Conservation (phyloP, 148 eudicot genomes). For the Vaccinium darrowii region DNA sequence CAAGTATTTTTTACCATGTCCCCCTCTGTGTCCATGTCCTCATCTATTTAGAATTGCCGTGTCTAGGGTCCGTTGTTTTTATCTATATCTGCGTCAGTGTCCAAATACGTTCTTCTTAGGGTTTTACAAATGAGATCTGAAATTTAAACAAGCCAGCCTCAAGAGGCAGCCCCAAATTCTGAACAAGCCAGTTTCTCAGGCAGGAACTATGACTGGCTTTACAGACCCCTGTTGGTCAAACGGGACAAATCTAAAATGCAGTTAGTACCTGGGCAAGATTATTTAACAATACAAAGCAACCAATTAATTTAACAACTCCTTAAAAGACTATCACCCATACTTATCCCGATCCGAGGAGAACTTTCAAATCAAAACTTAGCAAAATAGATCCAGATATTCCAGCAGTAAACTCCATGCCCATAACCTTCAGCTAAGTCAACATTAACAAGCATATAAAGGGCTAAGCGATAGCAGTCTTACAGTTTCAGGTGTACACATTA, state of each 20-base stretch:
- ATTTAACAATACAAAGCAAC: neutral
- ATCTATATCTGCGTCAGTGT: too few relatives aligned
- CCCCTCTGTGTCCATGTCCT: too few relatives aligned
- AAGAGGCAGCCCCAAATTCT: neutral
- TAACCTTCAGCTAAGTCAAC: neutral
- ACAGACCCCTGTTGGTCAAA: neutral
- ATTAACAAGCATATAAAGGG: neutral
- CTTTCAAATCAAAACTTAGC: neutral
- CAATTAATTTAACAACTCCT: too few relatives aligned
- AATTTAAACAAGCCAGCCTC: neutral
- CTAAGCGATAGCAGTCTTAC: neutral
- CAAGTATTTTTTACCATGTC: too few relatives aligned
- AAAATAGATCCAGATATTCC: slow-evolving; percentile 2
- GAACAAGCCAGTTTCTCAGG: neutral
- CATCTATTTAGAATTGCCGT: too few relatives aligned
- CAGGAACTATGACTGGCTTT: neutral
- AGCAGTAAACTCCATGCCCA: too few relatives aligned
- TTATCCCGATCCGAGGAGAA: neutral
- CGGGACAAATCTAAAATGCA: neutral
- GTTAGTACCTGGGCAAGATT: neutral
- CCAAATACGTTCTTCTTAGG: neutral
- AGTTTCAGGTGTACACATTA: neutral
- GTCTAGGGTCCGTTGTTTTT: too few relatives aligned
- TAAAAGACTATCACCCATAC: neutral
- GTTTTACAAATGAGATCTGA: neutral